Evolutionary conservation across 23 red algal species (phyloP), one percentile per base, ranked within the genome.

Genomic region (Gracilariopsis chorda): DNA sequence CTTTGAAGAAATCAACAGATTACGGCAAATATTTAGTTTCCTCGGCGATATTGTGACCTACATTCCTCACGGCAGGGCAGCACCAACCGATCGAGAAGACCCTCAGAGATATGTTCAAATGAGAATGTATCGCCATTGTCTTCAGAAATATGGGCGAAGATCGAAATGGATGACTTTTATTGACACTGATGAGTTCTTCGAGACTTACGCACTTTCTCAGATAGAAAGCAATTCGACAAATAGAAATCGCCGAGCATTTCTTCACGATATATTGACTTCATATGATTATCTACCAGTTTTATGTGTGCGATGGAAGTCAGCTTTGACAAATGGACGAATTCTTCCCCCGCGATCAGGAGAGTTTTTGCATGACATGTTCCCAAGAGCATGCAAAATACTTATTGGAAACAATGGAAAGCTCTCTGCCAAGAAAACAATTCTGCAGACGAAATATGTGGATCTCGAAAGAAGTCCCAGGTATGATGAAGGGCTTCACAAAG

Each of bases 181-280:
- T 48, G 88, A 92, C 44, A 73, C 56, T 42, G 88, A 92, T 60
- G 88, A 92, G 77, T 92, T 92, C 48, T 92, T 92, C 24, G 88
- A 92, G 60, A 71, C 88, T 10, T 35, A 64, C 55, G 65, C 71
- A 17, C 41, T 56, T 40, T 40, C 3, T 35, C 68, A 53, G 20
- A 27, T 56, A 34, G 60, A 70, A 48, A 60, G 0, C 21, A 36
- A 60, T 10, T 41, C 48, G 20, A 27, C 51, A 46, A 34, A 56
- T 7, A 48, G 46, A 28, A 2, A 45, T 59, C 45, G 48, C 14
- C 83, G 65, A 41, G 68, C 65, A 3, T 88, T 88, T 33, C 8
- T 88, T 8, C 65, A 73, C 83, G 83, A 88, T 51, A 37, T 88
- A 33, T 67, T 88, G 36, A 34, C 12, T 4, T 25, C 30, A 30